These are phyloP conservation scores for Trichoderma brevicompactum DNA, from an alignment of 2,329 filamentous ascomycete genomes.

Conservation along the genomic window DNA sequence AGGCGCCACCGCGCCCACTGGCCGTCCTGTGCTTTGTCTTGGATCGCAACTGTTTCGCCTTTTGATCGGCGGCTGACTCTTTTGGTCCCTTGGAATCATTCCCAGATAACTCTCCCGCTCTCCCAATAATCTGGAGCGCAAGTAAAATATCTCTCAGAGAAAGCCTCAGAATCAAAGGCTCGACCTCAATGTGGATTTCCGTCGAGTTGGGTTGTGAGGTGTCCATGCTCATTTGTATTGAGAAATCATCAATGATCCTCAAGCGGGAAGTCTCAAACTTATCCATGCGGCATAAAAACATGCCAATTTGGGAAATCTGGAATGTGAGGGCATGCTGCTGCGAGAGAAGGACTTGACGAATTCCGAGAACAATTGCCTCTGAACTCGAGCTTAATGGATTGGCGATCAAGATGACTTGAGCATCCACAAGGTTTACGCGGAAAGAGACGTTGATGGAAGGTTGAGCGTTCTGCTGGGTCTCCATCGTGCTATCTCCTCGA, in stretches of 20 bases:
- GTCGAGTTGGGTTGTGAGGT: slow-evolving; percentile 65
- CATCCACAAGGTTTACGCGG: slow-evolving; percentile 91
- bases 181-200: slow-evolving; percentile 83
- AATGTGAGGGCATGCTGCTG: slow-evolving; percentile 93
- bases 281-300: slow-evolving; percentile 99
- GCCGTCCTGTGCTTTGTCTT: slow-evolving; percentile 60
- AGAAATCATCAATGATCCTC: slow-evolving; percentile 96
- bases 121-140: slow-evolving; percentile 88
- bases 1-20: slow-evolving; percentile 57
- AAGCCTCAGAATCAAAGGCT: slow-evolving; percentile 86
- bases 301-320: slow-evolving; percentile 91
- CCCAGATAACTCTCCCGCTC: slow-evolving; percentile 85
- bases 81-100: slow-evolving; percentile 51
- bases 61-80: slow-evolving; percentile 53
- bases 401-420: slow-evolving; percentile 93
- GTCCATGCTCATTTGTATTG: slow-evolving; percentile 86
- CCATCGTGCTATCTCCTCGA: slow-evolving; percentile 28
- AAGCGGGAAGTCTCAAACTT: slow-evolving; percentile 88
- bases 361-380: slow-evolving; percentile 93
- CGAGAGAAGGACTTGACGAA: slow-evolving; percentile 89
- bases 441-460: slow-evolving; percentile 76
- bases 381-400: slow-evolving; percentile 89
- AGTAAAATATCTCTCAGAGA: slow-evolving; percentile 94
- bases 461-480: slow-evolving; percentile 32
- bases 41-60: slow-evolving; percentile 58